Base-by-base conservation (phyloP, 2,329 filamentous ascomycete genomes). In the Fusarium mangiferae region DNA sequence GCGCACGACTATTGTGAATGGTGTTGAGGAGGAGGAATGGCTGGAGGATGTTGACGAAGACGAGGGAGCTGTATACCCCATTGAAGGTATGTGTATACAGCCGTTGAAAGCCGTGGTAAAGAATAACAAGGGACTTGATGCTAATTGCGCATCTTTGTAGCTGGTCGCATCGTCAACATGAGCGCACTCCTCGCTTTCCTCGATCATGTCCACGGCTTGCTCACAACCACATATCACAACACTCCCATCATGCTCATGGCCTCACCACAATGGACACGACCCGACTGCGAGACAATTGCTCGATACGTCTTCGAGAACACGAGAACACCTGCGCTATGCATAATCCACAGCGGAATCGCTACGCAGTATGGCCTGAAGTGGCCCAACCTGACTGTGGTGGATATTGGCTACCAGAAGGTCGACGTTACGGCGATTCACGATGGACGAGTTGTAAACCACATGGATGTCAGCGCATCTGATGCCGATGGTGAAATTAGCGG, bases 291-390 rank as follows among this genome's bases (percentile, higher is more conserved):
- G 83, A 90, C 89, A 44, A 92, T 99, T 75, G 93, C 95, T 20
- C 94, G 96, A 72, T 99, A 98, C 85, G 90, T 98, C 74, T 99
- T 99, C 79, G 96, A 99, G 83, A 97, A 96, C 84, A 98, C 97
- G 80, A 96, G 96, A 85, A 96, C 94, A 1, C 96, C 96, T 1
- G 95, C 94, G 0, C 93, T 99, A 58, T 95, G 93, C 77, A 88
- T 98, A 72, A 92, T 99, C 85, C 94, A 98, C 83, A 93, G 94
- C 76, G 95, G 94, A 7, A 85, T 97, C 52, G 95, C 96, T 33
- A 93, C 94, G 2, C 92, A 96, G 64, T 98, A 97, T 79, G 95
- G 94, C 17, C 88, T 95, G 36, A 90, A 90, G 81, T 88, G 87
- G 85, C 88, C 91, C 38, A 94, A 90, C 76, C 92, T 96, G 78